Conservation (phyloP, 257 asterid genomes). For the Fraxinus cuspidata region DNA sequence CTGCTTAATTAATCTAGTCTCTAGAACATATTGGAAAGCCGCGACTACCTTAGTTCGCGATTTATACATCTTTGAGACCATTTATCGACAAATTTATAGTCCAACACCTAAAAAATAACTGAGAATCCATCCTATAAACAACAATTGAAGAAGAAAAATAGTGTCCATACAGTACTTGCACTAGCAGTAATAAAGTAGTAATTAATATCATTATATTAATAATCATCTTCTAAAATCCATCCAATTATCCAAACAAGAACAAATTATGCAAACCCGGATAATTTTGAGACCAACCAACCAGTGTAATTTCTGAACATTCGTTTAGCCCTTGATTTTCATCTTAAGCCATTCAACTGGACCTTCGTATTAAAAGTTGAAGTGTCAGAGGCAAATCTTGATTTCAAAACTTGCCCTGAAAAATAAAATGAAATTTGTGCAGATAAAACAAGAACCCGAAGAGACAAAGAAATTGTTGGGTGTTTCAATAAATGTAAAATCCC, state of each 20-base stretch:
- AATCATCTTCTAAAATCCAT: neutral
- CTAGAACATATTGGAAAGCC: neutral
- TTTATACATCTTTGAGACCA: no score
- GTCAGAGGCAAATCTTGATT: neutral
- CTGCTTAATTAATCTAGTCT: neutral
- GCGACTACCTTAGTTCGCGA: neutral
- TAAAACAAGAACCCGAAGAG: neutral
- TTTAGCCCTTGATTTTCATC: constrained; percentile 25
- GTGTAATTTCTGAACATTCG: neutral
- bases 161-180: neutral
- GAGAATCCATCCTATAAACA: neutral
- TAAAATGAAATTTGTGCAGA: neutral
- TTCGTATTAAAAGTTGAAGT: neutral
- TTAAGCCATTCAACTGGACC: constrained; percentile 5
- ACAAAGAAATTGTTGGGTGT: neutral
- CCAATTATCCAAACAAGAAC: neutral
- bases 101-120: neutral
- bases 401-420: neutral
- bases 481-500: neutral
- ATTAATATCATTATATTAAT: neutral
- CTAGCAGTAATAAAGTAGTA: neutral
- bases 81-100: no score
- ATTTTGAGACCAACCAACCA: constrained; percentile 10
- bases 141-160: neutral
- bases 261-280: constrained; percentile 14